Evolutionary conservation across 441 rosid genomes (phyloP).

Genomic region (Corymbia citriodora): DNA sequence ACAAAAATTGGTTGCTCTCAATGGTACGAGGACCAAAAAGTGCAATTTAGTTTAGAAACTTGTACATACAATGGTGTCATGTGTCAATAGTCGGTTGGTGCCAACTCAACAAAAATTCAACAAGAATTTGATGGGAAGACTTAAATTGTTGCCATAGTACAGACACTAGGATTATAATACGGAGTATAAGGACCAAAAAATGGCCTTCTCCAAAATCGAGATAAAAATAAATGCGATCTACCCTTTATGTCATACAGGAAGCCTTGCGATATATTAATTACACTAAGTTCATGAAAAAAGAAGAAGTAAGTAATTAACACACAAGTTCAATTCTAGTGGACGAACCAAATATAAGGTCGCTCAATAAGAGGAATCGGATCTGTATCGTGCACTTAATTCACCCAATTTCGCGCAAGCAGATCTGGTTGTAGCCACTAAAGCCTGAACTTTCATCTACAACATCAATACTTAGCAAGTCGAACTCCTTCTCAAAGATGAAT

Average conservation of each 20-base stretch:
- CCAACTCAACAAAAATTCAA: neutral
- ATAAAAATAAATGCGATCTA: neutral
- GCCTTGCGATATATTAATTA: neutral
- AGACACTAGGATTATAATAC: no score
- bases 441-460: neutral
- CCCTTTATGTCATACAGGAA: neutral
- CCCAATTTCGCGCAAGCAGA: neutral
- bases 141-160: neutral
- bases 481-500: neutral
- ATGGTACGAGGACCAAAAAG: neutral
- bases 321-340: neutral
- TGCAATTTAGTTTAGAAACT: neutral
- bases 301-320: neutral
- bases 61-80: neutral
- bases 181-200: neutral
- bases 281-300: neutral
- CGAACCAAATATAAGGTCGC: fast-evolving
- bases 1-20: neutral
- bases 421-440: neutral
- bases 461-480: neutral
- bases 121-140: neutral
- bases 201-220: neutral
- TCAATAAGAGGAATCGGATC: neutral
- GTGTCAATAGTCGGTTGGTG: neutral
- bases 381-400: neutral